phyloP scores from a whole-genome alignment of 352 stramenopile genomes.

The Phytophthora citrophthora region DNA sequence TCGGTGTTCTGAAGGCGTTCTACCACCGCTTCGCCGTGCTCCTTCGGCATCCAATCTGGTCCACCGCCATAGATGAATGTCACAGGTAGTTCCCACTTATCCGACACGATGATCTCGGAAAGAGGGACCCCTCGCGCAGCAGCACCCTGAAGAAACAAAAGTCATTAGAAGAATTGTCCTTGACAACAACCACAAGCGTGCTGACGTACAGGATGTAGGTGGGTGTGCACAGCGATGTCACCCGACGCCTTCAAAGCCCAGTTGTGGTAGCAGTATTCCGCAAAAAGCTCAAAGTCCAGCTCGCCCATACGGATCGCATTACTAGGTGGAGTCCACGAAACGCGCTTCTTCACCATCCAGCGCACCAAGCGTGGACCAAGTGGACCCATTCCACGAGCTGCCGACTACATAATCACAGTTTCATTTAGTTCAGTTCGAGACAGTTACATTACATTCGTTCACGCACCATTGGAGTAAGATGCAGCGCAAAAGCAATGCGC shows the following conservation, averaged over 20 bases:
- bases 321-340: constrained; percentile 55
- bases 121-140: constrained; percentile 46
- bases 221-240: constrained; percentile 71
- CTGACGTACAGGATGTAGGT: constrained; percentile 55
- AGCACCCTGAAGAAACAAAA: constrained; percentile 36
- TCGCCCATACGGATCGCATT: constrained; percentile 74
- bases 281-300: constrained; percentile 66
- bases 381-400: constrained; percentile 59
- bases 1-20: constrained; percentile 42
- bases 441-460: neutral
- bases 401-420: constrained; percentile 31
- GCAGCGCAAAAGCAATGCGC: constrained; percentile 33
- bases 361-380: constrained; percentile 54
- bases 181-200: neutral
- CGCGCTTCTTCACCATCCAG: constrained; percentile 53
- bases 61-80: constrained; percentile 76
- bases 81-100: constrained; percentile 53
- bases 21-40: constrained; percentile 62
- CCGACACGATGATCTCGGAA: constrained; percentile 50
- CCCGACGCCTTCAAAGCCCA: constrained; percentile 71
- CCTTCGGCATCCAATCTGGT: constrained; percentile 74
- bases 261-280: constrained; percentile 78
- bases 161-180: neutral
- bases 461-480: constrained; percentile 65
- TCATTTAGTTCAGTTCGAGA: neutral